Conservation (phyloP, 1,284 basidiomycete species). For the Cystobasidiaceae sp. region DNA sequence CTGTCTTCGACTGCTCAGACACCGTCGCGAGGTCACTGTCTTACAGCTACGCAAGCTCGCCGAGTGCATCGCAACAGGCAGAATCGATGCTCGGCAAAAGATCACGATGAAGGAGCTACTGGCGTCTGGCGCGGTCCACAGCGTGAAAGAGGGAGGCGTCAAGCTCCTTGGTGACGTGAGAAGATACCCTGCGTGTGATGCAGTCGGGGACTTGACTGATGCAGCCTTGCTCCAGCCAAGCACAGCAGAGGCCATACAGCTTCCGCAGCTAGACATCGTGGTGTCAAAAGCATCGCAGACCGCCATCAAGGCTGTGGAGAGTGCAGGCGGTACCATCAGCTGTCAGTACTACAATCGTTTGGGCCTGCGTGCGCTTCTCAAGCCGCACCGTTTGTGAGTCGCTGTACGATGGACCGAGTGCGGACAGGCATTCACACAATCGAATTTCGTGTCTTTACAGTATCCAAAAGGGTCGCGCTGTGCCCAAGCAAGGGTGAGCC, state of each 20-base stretch:
- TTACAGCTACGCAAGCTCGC: constrained; percentile 65
- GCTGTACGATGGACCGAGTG: too few species aligned
- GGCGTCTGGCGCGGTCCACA: constrained; percentile 78
- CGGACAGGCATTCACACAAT: too few species aligned
- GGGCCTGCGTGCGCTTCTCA: constrained; percentile 53
- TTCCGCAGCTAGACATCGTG: constrained; percentile 60
- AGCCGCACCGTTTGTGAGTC: constrained; percentile 36
- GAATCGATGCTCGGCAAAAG: constrained; percentile 69
- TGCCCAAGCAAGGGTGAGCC: constrained; percentile 30
- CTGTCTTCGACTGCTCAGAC: constrained; percentile 7
- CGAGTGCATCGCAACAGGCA: constrained; percentile 80
- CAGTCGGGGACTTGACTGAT: too few species aligned
- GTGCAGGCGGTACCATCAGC: constrained; percentile 72
- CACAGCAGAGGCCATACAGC: background rate
- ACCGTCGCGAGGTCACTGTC: constrained; percentile 47
- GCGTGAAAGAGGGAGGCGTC: constrained; percentile 73
- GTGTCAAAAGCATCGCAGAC: constrained; percentile 79
- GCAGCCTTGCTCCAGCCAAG: constrained; percentile 2
- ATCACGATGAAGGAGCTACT: constrained; percentile 85
- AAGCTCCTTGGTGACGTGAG: constrained; percentile 78
- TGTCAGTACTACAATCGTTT: constrained; percentile 90
- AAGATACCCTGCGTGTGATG: background rate
- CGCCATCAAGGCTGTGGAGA: constrained; percentile 79
- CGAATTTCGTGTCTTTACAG: background rate
- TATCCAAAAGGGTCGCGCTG: constrained; percentile 17